Conservation (phyloP, 192 early-diverging fungal species). For the Dissophora globulifera region DNA sequence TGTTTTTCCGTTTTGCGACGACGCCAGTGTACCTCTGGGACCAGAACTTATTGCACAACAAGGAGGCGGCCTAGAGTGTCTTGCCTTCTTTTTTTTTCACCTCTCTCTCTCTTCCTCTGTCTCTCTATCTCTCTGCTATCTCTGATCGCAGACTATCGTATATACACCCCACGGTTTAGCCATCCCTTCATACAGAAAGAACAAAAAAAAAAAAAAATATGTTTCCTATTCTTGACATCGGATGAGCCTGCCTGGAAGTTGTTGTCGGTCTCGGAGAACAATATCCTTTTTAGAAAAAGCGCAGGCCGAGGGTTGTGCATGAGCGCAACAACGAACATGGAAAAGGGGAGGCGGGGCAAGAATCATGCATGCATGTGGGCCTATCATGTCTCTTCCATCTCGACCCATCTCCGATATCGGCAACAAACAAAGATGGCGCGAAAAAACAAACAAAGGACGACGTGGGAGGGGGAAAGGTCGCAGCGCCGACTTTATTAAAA, state of each 20-base stretch:
- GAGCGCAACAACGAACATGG: neutral
- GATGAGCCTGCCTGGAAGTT: no score
- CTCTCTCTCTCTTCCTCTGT: neutral
- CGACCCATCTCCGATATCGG: no score
- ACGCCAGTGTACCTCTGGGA: slow-evolving; percentile 71
- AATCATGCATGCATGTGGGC: no score
- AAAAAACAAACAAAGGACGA: no score
- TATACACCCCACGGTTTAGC: no score
- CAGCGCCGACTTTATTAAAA: no score
- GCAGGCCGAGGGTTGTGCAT: neutral
- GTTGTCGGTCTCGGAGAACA: neutral
- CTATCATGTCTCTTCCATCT: no score
- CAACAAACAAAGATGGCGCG: no score
- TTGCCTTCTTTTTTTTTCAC: neutral
- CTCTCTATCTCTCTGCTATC: neutral
- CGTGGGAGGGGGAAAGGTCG: no score
- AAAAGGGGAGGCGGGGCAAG: neutral
- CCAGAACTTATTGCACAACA: slow-evolving; percentile 52
- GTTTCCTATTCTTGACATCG: no score
- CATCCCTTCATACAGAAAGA: no score
- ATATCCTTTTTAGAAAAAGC: slow-evolving; percentile 17
- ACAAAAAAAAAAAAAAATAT: neutral
- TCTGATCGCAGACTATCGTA: neutral
- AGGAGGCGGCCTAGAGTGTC: neutral
- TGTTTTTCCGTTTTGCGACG: no score